phyloP scores from a whole-genome alignment of 2,329 filamentous ascomycete species.

The Colletotrichum magnum region DNA sequence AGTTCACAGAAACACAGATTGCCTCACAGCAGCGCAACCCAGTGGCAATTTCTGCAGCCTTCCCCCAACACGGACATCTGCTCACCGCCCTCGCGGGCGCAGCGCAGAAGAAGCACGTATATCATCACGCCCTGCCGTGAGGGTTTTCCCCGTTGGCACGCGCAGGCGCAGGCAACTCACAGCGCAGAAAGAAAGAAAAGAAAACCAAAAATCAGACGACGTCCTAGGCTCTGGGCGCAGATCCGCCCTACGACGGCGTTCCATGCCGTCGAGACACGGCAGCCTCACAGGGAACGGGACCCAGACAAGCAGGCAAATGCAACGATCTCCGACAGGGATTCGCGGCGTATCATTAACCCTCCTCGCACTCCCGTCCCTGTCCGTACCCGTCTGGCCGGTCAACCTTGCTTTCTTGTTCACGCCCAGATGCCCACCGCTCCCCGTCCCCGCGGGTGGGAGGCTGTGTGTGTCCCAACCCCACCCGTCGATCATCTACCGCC shows the following conservation, averaged over 20 bases:
- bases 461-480: not conserved
- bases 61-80: not conserved
- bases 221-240: slow-evolving; percentile 15
- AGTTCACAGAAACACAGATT: not conserved
- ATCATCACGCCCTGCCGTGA: not conserved
- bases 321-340: slow-evolving; percentile 36
- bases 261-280: slow-evolving; percentile 17
- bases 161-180: not conserved
- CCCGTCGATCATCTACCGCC: slow-evolving; percentile 12
- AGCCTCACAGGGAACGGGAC: slow-evolving; percentile 3
- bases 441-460: no score
- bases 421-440: not conserved
- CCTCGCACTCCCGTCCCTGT: no score
- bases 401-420: not conserved
- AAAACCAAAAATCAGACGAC: slow-evolving; percentile 6
- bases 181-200: not conserved
- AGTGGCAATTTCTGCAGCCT: not conserved
- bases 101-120: not conserved
- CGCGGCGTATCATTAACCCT: not conserved
- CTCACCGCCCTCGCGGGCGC: not conserved
- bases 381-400: not conserved
- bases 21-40: not conserved
- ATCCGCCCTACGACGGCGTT: slow-evolving; percentile 21
- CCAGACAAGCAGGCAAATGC: slow-evolving; percentile 8
- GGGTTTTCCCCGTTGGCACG: slow-evolving; percentile 20